Conservation (phyloP, 2,329 filamentous ascomycete species). For the Aspergillus quadrilineatus region DNA sequence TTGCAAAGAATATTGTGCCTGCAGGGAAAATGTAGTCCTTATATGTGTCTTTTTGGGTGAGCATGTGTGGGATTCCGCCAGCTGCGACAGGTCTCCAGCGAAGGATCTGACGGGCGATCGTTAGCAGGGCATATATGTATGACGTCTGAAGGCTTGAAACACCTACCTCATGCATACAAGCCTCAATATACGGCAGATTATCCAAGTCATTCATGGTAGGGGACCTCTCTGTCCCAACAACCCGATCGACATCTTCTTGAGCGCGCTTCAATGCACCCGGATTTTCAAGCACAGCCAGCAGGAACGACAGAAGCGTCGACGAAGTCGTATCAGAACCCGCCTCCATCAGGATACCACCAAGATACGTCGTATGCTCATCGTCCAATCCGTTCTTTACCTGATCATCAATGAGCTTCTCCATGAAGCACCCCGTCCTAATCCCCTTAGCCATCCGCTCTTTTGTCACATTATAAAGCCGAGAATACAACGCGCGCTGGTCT, state of each 20-base stretch:
- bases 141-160: too few relatives aligned
- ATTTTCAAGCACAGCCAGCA: background rate
- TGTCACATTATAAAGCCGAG: background rate
- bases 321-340: constrained; percentile 4
- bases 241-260: background rate
- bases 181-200: background rate
- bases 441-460: background rate
- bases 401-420: constrained; percentile 4
- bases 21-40: background rate
- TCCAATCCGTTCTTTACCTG: background rate
- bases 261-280: background rate
- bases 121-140: too few relatives aligned
- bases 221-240: background rate
- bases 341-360: constrained; percentile 3
- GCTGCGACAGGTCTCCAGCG: constrained; percentile 9
- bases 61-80: constrained; percentile 7
- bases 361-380: constrained; percentile 3
- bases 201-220: background rate
- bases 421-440: background rate
- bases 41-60: constrained; percentile 5
- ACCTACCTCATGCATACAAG: constrained; percentile 6
- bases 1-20: constrained; percentile 2
- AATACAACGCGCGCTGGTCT: constrained; percentile 1
- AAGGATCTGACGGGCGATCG: background rate
- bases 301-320: constrained; percentile 2